Evolutionary conservation across 495 filamentous ascomycete species (phyloP).

Genomic region (Parmelia sp.): DNA sequence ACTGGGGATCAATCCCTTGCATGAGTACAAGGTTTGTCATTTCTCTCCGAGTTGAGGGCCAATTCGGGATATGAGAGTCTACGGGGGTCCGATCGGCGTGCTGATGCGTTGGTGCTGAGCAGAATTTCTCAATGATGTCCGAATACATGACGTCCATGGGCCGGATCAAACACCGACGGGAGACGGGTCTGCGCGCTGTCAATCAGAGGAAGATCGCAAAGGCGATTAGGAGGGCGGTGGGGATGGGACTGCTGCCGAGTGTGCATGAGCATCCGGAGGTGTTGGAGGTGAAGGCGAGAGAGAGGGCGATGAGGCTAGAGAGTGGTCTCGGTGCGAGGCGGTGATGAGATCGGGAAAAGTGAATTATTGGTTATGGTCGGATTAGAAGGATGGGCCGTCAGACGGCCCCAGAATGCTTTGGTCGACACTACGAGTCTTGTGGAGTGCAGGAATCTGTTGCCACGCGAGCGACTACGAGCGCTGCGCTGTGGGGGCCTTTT

Average conservation of each 20-base stretch:
- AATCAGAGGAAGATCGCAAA: slow-evolving; percentile 93
- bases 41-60: too few relatives aligned
- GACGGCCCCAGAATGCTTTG: not conserved
- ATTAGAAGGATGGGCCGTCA: not conserved
- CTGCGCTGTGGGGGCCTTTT: not conserved
- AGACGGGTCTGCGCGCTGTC: slow-evolving; percentile 75
- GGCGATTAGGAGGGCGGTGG: slow-evolving; percentile 80
- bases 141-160: slow-evolving; percentile 83
- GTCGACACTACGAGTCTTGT: not conserved
- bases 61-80: too few relatives aligned
- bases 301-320: slow-evolving; percentile 1
- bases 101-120: not conserved
- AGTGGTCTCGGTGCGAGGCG: not conserved
- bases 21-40: slow-evolving; percentile 70
- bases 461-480: not conserved
- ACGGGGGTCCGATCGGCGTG: not conserved
- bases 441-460: not conserved
- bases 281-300: slow-evolving; percentile 41
- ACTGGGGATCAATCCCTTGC: slow-evolving; percentile 71
- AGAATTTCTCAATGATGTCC: slow-evolving; percentile 92
- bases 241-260: slow-evolving; percentile 85
- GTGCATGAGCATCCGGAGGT: slow-evolving; percentile 92
- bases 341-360: not conserved
- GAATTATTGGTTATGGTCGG: not conserved
- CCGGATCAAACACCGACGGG: slow-evolving; percentile 64